Evolutionary conservation across 2,329 filamentous ascomycete genomes (phyloP).

Genomic region (Chrysoporthe cubensis): DNA sequence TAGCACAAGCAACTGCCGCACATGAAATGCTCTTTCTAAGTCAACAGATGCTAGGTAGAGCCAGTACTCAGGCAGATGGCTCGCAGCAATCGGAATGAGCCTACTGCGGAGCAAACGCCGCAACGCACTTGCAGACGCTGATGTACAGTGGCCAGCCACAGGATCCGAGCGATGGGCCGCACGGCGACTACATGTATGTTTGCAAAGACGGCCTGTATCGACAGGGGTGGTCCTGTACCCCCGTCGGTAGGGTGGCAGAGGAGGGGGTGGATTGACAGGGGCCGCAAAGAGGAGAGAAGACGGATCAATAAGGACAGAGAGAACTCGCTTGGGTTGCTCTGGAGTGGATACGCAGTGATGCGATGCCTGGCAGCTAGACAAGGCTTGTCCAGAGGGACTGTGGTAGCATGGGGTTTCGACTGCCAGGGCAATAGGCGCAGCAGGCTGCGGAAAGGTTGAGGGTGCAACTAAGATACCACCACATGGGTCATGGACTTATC

Average conservation of each 20-base stretch:
- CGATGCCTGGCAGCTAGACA: slow-evolving; percentile 21
- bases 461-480: slow-evolving; percentile 13
- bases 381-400: slow-evolving; percentile 7
- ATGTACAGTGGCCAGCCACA: slow-evolving; percentile 33
- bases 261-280: slow-evolving; percentile 33
- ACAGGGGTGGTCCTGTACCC: slow-evolving; percentile 38
- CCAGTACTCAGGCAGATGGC: slow-evolving; percentile 19
- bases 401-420: slow-evolving; percentile 20
- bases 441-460: slow-evolving; percentile 21
- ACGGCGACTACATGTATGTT: slow-evolving; percentile 41
- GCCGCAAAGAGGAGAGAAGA: slow-evolving; percentile 35
- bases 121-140: slow-evolving; percentile 37
- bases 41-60: slow-evolving; percentile 3
- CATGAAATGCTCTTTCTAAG: slow-evolving; percentile 9
- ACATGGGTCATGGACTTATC: slow-evolving; percentile 18
- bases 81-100: slow-evolving; percentile 20
- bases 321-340: slow-evolving; percentile 20
- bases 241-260: slow-evolving; percentile 28
- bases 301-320: slow-evolving; percentile 27
- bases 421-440: slow-evolving; percentile 21
- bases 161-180: slow-evolving; percentile 36
- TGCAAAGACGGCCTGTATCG: slow-evolving; percentile 44
- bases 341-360: slow-evolving; percentile 26
- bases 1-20: slow-evolving; percentile 19
- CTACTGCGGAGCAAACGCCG: slow-evolving; percentile 39